phyloP scores from a whole-genome alignment of 768 basidiomycete species.

The Agaricus blazei region DNA sequence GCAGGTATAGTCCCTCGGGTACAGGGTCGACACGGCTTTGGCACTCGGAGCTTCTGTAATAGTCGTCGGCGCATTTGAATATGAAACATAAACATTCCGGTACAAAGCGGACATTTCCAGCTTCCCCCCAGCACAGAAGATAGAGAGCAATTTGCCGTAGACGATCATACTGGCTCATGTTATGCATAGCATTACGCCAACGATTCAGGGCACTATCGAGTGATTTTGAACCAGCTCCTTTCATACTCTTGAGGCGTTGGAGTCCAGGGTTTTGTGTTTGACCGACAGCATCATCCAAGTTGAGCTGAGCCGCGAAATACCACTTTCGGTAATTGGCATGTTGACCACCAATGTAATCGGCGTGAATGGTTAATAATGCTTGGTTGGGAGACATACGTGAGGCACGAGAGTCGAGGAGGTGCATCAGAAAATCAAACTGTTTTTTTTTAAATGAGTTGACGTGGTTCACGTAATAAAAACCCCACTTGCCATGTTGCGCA shows the following conservation, averaged over 20 bases:
- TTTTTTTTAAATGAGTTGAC: background rate
- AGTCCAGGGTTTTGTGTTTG: constrained; percentile 91
- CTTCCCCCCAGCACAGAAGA: constrained; percentile 98
- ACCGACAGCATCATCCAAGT: constrained; percentile 97
- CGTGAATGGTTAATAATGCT: constrained; percentile 93
- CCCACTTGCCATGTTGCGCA: constrained; percentile 82
- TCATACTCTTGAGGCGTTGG: constrained; percentile 81
- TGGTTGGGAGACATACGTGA: constrained; percentile 97
- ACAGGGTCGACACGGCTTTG: constrained; percentile 92
- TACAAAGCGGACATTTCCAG: constrained; percentile 93
- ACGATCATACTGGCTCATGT: constrained; percentile 98
- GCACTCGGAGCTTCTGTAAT: constrained; percentile 96
- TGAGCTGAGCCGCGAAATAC: constrained; percentile 99
- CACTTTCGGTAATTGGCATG: constrained; percentile 99
- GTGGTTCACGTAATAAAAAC: constrained; percentile 3
- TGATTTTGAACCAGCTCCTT: constrained; percentile 62
- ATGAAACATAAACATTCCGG: constrained; percentile 98
- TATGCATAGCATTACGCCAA: constrained; percentile 98
- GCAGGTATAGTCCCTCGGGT: constrained; percentile 90
- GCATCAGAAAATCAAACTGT: constrained; percentile 97
- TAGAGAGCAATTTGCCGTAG: constrained; percentile 94
- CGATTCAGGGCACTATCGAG: constrained; percentile 91
- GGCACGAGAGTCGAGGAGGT: constrained; percentile 94
- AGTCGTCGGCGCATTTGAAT: constrained; percentile 99
- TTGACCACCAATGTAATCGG: constrained; percentile 98